A percentile compares a stretch with the other conserved stretches of the same genome.
Evolutionary conservation across 139 green algal genomes (phyloP).

Genomic region (Closterium sp.): DNA sequence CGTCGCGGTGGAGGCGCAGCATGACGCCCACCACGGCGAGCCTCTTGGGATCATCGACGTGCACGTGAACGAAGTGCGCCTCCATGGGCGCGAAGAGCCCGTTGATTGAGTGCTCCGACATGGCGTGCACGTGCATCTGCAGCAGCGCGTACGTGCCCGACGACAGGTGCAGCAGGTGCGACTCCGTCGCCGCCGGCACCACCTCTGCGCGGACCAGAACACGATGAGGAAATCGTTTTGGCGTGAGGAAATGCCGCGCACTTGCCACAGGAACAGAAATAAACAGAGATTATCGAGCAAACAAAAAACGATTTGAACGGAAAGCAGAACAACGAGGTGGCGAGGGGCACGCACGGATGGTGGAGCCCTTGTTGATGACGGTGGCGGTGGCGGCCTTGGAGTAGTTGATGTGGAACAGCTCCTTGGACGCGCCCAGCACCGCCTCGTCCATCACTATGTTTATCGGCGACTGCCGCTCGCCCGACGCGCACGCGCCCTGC

Average conservation of each 20-base stretch:
- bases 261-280: background rate
- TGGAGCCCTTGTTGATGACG: constrained; percentile 4
- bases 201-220: background rate
- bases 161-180: constrained; percentile 5
- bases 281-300: background rate
- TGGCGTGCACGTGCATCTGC: constrained; percentile 33
- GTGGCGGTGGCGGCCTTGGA: background rate
- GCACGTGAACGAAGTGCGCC: constrained; percentile 31
- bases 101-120: constrained; percentile 21
- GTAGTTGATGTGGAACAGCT: constrained; percentile 4
- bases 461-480: background rate
- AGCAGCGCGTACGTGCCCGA: constrained; percentile 10
- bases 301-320: background rate
- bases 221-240: background rate
- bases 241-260: background rate
- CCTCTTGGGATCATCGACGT: background rate
- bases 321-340: background rate
- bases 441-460: constrained; percentile 5
- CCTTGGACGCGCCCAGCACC: background rate
- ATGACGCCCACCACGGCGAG: constrained; percentile 16
- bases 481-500: background rate
- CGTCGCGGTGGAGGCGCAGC: background rate
- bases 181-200: background rate
- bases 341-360: background rate
- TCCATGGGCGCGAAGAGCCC: constrained; percentile 9